Base-by-base conservation (phyloP, 2,329 filamentous ascomycete genomes). In the Epichloe aotearoae region DNA sequence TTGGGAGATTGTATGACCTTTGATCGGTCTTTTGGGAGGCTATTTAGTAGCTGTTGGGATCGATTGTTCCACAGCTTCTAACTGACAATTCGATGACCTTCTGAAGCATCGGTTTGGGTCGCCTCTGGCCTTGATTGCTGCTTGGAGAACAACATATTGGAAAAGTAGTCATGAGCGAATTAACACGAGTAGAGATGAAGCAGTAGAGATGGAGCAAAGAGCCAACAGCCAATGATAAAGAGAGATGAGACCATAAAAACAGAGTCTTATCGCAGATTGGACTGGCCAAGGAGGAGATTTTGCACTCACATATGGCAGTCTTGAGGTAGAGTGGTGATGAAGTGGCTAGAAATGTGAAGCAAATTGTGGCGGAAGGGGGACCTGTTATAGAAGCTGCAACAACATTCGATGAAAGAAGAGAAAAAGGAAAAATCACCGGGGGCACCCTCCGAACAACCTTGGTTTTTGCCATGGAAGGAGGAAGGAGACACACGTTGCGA, bases 31-130 rank as follows among this genome's bases (percentile, higher is more conserved):
- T 46, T 49, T 11, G 17, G 40, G 34, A 19, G 30, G 37, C 40
- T 44, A 41, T 37, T 50, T 34, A 47, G 53, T 45, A 40, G 47
- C 26, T 41, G 52, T 43, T 54, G 56, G 38, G 53, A 51, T 47
- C 54, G 57, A 51, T 54, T 55, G 49, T 56, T 59, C 59, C 59
- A 61, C 55, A 61, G 58, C 56, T 53, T 53, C 59, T 59, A 61
- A 57, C 59, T 61, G 55, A 34, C 56, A 50, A 52, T 50, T 46
- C 50, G 53, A 53, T 43, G 46, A 37, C 26, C 41, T 15, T 50
- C 46, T 12, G 49, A 40, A 36, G 52, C 38, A 19, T 51, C 52
- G 38, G 37, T 20, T 47, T 50, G 50, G 49, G 26, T 11, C 6
- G 54, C 40, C n/a, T 52, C 48, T 45, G 53, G 26, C 46, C 50